A percentile compares a stretch with the other conserved stretches of the same genome.
Conservation (phyloP, 2,329 filamentous ascomycete species). For the Xylaria sp. region DNA sequence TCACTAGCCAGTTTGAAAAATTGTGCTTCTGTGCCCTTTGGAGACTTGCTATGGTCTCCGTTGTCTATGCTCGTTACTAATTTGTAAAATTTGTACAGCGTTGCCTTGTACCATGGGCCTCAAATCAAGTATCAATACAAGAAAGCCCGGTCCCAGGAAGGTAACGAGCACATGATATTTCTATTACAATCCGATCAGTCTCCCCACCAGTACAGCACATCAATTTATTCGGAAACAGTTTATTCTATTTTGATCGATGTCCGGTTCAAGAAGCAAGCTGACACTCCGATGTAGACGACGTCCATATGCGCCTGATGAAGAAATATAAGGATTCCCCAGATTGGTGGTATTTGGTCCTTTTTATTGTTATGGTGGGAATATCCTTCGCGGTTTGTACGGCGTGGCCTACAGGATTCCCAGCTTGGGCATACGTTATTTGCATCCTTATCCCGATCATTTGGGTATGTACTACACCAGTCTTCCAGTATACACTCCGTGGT, state of each 20-base stretch:
- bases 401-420: conserved; percentile 68
- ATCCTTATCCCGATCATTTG: conserved; percentile 67
- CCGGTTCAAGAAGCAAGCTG: conserved; percentile 4
- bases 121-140: conserved; percentile 67
- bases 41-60: background rate
- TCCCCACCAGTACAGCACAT: too few relatives aligned
- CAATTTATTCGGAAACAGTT: too few relatives aligned
- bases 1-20: background rate
- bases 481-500: background rate
- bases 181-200: background rate
- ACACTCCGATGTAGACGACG: conserved; percentile 48
- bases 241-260: background rate
- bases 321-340: conserved; percentile 69
- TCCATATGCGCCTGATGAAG: conserved; percentile 71
- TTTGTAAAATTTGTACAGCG: conserved; percentile 37
- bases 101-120: conserved; percentile 64
- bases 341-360: conserved; percentile 67
- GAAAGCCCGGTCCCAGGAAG: conserved; percentile 66
- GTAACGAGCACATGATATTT: conserved; percentile 11
- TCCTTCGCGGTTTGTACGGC: conserved; percentile 65
- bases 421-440: conserved; percentile 68
- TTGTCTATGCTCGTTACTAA: background rate
- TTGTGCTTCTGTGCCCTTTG: background rate
- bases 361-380: conserved; percentile 64
- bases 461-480: conserved; percentile 39